Conservation (phyloP, 2,329 filamentous ascomycete genomes). For the Basipetospora chlamydospora region DNA sequence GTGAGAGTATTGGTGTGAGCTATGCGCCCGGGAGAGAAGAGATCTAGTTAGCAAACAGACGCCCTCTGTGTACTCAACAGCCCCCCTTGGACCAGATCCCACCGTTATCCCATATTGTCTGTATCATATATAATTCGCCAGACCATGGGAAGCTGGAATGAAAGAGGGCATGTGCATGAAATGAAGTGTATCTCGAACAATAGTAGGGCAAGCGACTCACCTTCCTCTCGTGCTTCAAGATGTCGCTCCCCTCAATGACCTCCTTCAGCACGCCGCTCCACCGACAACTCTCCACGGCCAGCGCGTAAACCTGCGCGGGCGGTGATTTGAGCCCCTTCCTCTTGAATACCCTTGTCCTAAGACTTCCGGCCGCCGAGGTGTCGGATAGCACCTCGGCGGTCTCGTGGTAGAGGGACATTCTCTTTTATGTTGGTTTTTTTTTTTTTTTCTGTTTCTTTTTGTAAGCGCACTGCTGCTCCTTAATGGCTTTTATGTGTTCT, state of each 20-base stretch:
- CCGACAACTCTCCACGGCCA: conserved; percentile 77
- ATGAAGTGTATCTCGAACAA: too few species aligned
- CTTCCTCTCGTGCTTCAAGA: conserved; percentile 73
- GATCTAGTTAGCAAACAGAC: too few species aligned
- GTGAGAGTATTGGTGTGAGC: conserved; percentile 65
- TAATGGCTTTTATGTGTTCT: too few species aligned
- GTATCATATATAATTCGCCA: too few species aligned
- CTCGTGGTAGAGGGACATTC: conserved; percentile 93
- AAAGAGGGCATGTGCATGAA: too few species aligned
- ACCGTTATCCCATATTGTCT: too few species aligned
- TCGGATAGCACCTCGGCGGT: conserved; percentile 60
- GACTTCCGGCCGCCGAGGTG: conserved; percentile 58
- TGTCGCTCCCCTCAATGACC: conserved; percentile 66
- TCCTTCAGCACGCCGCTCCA: conserved; percentile 80
- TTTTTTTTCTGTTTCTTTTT: too few species aligned
- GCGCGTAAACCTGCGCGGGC: conserved; percentile 70
- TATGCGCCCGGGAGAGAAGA: conserved; percentile 25
- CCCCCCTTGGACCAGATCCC: too few species aligned
- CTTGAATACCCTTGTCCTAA: conserved; percentile 78
- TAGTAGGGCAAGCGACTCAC: conserved; percentile 28
- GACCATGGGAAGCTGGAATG: too few species aligned
- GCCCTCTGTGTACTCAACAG: too few species aligned
- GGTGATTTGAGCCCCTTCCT: conserved; percentile 56
- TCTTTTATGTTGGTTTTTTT: not conserved
- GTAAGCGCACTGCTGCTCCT: too few species aligned